phyloP scores from a whole-genome alignment of 202 grass and related monocot genomes.

The Eragrostis tef region DNA sequence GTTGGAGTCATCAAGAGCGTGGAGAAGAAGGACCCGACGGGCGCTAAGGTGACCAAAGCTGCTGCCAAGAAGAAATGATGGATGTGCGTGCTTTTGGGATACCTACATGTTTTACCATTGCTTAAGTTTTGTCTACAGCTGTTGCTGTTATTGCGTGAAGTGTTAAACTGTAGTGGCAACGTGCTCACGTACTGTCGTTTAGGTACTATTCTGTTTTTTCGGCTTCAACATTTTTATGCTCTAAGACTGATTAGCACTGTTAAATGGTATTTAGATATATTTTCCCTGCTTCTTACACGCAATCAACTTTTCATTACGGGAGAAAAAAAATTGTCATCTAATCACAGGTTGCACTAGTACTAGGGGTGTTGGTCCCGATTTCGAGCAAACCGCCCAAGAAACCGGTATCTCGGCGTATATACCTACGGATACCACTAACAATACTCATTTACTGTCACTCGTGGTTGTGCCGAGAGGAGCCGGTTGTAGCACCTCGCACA shows the following conservation, averaged over 20 bases:
- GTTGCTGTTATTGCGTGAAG: neutral
- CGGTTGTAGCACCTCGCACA: no score
- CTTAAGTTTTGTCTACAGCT: neutral
- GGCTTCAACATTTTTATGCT: neutral
- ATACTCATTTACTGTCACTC: no score
- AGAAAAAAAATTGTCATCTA: no score
- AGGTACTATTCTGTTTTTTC: neutral
- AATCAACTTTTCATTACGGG: no score
- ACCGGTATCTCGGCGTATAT: no score
- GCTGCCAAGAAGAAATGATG: constrained; percentile 66
- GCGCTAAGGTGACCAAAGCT: constrained; percentile 31
- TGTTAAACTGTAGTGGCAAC: neutral
- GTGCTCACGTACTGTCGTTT: neutral
- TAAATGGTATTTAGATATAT: no score
- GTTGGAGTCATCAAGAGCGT: constrained; percentile 69
- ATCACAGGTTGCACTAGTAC: no score
- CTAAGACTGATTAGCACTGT: neutral
- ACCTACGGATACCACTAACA: no score
- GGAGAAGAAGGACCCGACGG: constrained; percentile 63
- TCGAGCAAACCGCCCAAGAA: no score
- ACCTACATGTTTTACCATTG: neutral
- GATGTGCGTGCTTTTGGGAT: neutral
- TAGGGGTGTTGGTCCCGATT: no score
- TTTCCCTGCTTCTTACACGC: no score
- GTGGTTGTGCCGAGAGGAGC: no score